Conservation (phyloP, 2,329 filamentous ascomycete species). For the Fusarium albidum region DNA sequence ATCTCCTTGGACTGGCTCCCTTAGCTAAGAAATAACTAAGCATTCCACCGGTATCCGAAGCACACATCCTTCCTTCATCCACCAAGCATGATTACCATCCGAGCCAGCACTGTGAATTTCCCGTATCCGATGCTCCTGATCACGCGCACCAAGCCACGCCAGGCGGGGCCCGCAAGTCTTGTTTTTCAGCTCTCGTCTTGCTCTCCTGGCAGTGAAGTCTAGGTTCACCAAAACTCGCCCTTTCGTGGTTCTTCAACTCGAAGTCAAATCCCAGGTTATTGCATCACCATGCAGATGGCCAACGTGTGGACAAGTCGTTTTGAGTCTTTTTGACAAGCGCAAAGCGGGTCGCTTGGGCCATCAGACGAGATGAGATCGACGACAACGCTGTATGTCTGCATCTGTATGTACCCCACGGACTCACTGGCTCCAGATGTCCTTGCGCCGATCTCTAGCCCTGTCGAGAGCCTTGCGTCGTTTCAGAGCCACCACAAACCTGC, state of each 20-base stretch:
- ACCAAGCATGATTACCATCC: no score
- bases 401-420: no score
- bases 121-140: no score
- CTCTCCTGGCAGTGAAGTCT: conserved; percentile 7
- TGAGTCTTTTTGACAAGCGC: no score
- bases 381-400: no score
- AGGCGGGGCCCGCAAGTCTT: no score
- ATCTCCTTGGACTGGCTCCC: conserved; percentile 7
- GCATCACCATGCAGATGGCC: conserved; percentile 24
- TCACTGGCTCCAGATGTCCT: background rate
- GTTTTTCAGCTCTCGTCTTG: no score
- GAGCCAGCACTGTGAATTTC: no score
- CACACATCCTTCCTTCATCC: background rate
- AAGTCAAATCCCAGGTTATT: conserved; percentile 8
- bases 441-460: conserved; percentile 13
- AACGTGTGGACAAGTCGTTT: no score
- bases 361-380: no score
- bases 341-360: no score
- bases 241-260: background rate
- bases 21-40: conserved; percentile 2
- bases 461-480: conserved; percentile 21
- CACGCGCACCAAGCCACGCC: no score
- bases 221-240: background rate
- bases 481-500: conserved; percentile 20
- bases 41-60: conserved; percentile 3